Base-by-base conservation (phyloP, 1,284 basidiomycete genomes). In the Gymnopus androsaceus region DNA sequence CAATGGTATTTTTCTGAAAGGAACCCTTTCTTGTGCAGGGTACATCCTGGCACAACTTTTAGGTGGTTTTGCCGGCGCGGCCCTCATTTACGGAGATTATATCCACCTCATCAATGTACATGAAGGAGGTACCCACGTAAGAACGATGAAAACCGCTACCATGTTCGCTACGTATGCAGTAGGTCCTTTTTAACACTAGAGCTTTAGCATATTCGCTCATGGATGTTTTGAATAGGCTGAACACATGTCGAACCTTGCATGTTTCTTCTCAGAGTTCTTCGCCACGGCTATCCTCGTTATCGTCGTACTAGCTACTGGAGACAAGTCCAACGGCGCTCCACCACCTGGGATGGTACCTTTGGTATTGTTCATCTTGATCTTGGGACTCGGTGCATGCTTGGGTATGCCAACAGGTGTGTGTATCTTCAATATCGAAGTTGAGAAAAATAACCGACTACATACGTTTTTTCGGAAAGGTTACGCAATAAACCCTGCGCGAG, bases 401-500 rank as follows among this genome's bases (percentile, higher is more conserved):
- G 80, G 81, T 21, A 76, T 78, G 71, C 73, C 82, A 62, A 84
- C 82, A 21, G 73, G 74, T 75, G n/a, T 19, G n/a, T n/a, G n/a
- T n/a, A n/a, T n/a, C n/a, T n/a, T 25, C n/a, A 31, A 42, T 55
- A 3, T 33, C 25, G 9, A 5, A 27, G 19, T 17, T 21, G 46
- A n/a, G n/a, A n/a, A n/a, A n/a, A n/a, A n/a, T 48, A 12, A 31
- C 19, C 6, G 37, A 14, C 19, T 38, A 44, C 53, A 6, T 6
- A 51, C 9, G 23, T 21, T 37, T 46, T 19, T 37, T 23, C 34
- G n/a, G n/a, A n/a, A 51, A 76, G 75, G 72, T 4, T 83, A 77
- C 60, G 78, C 80, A 8, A 69, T 84, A 47, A 84, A 83, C 64
- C 80, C 80, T 21, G 82, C 82, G 2, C 74, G 83, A 51, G 82